Conservation (phyloP, 129 eudicot genomes). For the Flaveria bidentis region DNA sequence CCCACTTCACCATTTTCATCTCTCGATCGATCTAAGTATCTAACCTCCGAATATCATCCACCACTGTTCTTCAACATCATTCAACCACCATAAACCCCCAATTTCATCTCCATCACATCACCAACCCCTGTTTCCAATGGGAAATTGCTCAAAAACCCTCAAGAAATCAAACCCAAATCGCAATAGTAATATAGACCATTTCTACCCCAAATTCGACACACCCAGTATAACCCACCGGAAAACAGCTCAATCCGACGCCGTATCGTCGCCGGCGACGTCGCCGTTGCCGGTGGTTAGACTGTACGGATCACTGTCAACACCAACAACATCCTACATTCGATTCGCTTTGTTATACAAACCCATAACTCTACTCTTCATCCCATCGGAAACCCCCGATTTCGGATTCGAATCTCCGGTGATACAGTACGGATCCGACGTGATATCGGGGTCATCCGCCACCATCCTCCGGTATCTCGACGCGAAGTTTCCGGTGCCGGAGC, state of each 20-base stretch:
- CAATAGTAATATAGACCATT: not conserved
- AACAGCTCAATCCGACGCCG: constrained; percentile 12
- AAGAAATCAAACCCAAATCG: constrained; percentile 40
- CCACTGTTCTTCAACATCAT: constrained; percentile 23
- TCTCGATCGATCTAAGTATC: constrained; percentile 33
- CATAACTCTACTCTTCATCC: constrained; percentile 52
- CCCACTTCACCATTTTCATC: constrained; percentile 17
- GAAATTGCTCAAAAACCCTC: constrained; percentile 50
- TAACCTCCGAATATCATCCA: constrained; percentile 30
- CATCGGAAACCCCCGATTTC: constrained; percentile 50
- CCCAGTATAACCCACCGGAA: constrained; percentile 19
- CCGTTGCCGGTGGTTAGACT: constrained; percentile 51
- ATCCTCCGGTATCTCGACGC: constrained; percentile 63
- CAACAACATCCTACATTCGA: constrained; percentile 65
- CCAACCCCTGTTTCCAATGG: constrained; percentile 34
- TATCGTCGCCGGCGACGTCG: constrained; percentile 12
- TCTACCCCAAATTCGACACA: constrained; percentile 6
- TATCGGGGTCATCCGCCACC: constrained; percentile 64
- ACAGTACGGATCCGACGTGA: constrained; percentile 52
- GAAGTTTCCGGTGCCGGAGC: constrained; percentile 68
- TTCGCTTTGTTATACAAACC: constrained; percentile 74
- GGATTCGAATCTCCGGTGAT: constrained; percentile 54
- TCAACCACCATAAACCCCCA: constrained; percentile 17
- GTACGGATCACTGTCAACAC: constrained; percentile 56
- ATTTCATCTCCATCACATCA: not conserved